Conservation (phyloP, 2,329 filamentous ascomycete genomes). For the Aspergillus sclerotialis region DNA sequence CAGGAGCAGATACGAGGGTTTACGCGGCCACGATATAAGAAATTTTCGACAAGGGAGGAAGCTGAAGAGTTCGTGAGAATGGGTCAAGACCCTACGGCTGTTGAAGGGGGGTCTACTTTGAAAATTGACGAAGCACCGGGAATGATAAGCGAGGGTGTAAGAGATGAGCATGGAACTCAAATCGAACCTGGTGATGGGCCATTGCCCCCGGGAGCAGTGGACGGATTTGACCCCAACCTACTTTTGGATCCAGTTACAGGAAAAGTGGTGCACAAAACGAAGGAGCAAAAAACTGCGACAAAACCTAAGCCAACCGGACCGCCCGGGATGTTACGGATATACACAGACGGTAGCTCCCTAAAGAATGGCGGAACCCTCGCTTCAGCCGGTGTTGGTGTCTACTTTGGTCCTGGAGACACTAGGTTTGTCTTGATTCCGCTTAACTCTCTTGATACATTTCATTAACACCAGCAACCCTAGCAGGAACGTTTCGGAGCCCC, state of each 20-base stretch:
- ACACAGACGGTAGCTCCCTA: constrained; percentile 57
- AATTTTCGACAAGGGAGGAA: constrained; percentile 61
- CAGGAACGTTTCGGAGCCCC: constrained; percentile 68
- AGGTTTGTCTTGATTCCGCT: constrained; percentile 36
- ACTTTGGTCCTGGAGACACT: constrained; percentile 53
- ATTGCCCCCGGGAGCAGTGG: constrained; percentile 49
- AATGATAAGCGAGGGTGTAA: constrained; percentile 34
- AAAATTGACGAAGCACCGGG: constrained; percentile 27
- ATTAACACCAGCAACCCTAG: constrained; percentile 21
- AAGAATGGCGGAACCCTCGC: constrained; percentile 51
- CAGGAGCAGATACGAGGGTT: constrained; percentile 67
- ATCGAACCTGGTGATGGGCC: constrained; percentile 50
- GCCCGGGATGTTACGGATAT: constrained; percentile 51
- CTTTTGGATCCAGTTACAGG: constrained; percentile 49
- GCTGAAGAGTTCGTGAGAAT: constrained; percentile 67
- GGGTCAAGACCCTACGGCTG: constrained; percentile 21
- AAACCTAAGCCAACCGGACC: constrained; percentile 38
- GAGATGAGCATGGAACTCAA: constrained; percentile 37
- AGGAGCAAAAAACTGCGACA: constrained; percentile 41
- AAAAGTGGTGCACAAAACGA: constrained; percentile 49
- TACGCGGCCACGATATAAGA: constrained; percentile 62
- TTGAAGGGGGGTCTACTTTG: no score
- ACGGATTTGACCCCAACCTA: constrained; percentile 56
- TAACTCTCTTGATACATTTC: constrained; percentile 5
- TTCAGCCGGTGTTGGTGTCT: constrained; percentile 57